A percentile compares a stretch with the other conserved stretches of the same genome.
Conservation (phyloP, 2,329 filamentous ascomycete genomes). For the Aspergillus tamarii region DNA sequence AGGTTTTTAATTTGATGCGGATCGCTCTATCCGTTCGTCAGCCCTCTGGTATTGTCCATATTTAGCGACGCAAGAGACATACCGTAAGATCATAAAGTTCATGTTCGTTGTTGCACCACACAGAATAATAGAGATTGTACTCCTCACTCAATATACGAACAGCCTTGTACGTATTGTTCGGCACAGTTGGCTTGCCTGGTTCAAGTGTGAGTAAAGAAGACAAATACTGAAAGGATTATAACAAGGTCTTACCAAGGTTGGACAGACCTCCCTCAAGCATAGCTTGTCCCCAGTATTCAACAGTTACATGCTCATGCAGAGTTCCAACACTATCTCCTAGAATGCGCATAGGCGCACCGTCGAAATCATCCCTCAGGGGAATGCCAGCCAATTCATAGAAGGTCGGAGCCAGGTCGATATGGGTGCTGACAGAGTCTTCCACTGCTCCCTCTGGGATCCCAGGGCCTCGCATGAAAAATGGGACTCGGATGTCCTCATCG, state of each 20-base stretch:
- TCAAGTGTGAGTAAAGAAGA: neutral
- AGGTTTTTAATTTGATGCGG: slow-evolving; percentile 43
- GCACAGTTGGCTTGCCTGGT: slow-evolving; percentile 19
- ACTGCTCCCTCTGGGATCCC: slow-evolving; percentile 51
- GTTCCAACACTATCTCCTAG: slow-evolving; percentile 27
- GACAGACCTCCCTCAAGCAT: slow-evolving; percentile 36
- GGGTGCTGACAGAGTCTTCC: slow-evolving; percentile 58
- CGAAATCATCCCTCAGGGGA: slow-evolving; percentile 55
- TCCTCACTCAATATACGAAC: slow-evolving; percentile 38
- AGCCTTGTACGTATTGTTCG: slow-evolving; percentile 47
- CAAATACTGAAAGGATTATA: neutral
- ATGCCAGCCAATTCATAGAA: slow-evolving; percentile 52
- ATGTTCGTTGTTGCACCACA: slow-evolving; percentile 48
- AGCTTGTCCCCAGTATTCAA: slow-evolving; percentile 59
- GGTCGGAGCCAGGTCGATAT: slow-evolving; percentile 67
- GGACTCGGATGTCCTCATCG: slow-evolving; percentile 64
- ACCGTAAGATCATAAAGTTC: slow-evolving; percentile 45
- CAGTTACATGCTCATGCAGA: slow-evolving; percentile 60
- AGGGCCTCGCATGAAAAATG: slow-evolving; percentile 64
- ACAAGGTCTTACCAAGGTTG: slow-evolving; percentile 27
- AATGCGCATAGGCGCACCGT: slow-evolving; percentile 58
- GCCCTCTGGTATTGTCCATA: fast-evolving
- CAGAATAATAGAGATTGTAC: slow-evolving; percentile 46
- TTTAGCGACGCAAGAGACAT: neutral
- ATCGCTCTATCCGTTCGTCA: slow-evolving; percentile 29